These are phyloP conservation scores for Circinella umbellata DNA, from an alignment of 371 early-diverging fungal species.

Conservation along the genomic window DNA sequence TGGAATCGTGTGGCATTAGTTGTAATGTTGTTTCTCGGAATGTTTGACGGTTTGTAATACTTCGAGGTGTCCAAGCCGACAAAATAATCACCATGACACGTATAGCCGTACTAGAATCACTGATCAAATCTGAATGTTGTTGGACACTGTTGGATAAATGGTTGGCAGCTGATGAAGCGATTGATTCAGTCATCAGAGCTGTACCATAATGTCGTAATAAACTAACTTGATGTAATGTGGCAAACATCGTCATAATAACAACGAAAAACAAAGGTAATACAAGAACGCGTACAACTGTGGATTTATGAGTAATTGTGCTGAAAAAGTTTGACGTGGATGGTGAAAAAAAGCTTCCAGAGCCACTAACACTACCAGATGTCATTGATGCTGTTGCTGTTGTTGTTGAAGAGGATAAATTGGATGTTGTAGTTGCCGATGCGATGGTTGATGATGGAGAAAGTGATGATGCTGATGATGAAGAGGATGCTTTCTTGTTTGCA, in stretches of 20 bases:
- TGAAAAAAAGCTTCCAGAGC: too few relatives aligned
- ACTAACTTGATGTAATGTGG: slow-evolving; percentile 41
- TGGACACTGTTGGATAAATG: background rate
- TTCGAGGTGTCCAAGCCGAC: slow-evolving; percentile 63
- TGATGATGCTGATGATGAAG: slow-evolving; percentile 2
- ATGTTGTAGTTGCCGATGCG: slow-evolving; percentile 10
- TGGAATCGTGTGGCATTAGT: slow-evolving; percentile 51
- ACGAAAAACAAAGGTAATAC: slow-evolving; percentile 46
- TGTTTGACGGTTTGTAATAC: slow-evolving; percentile 48
- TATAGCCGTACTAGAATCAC: slow-evolving; percentile 22
- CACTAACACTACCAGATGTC: background rate
- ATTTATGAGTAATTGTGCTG: slow-evolving; percentile 34
- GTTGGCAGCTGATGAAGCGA: background rate
- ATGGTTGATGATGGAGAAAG: background rate
- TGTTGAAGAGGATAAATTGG: background rate
- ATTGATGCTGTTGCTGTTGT: background rate
- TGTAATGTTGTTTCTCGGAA: slow-evolving; percentile 63
- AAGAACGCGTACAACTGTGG: slow-evolving; percentile 45
- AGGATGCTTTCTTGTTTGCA: slow-evolving; percentile 26
- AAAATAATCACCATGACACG: slow-evolving; percentile 59
- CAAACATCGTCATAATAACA: slow-evolving; percentile 52
- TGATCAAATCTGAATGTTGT: slow-evolving; percentile 33
- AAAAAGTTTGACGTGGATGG: background rate
- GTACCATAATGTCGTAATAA: slow-evolving; percentile 32
- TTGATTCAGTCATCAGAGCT: slow-evolving; percentile 19